Conservation (phyloP, 164 flowering plant species). For the Vitis riparia region DNA sequence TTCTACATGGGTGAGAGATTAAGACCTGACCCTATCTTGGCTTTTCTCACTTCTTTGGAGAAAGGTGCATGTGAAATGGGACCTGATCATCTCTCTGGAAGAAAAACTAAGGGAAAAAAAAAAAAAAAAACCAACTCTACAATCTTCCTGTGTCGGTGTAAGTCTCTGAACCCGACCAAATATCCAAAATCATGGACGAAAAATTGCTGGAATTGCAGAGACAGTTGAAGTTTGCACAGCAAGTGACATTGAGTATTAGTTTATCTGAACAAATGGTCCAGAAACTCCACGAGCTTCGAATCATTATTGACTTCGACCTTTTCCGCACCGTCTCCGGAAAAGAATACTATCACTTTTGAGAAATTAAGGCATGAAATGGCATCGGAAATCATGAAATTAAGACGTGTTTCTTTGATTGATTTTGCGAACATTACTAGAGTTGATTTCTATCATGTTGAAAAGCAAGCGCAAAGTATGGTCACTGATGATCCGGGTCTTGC, state of each 20-base stretch:
- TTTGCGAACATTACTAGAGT: constrained; percentile 80
- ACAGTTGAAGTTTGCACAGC: constrained; percentile 90
- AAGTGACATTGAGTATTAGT: constrained; percentile 81
- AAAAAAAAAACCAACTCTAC: too few species aligned
- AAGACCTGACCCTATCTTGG: too few species aligned
- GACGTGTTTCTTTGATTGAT: constrained; percentile 88
- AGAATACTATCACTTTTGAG: constrained; percentile 90
- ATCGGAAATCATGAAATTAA: constrained; percentile 54
- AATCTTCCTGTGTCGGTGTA: too few species aligned
- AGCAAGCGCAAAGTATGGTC: constrained; percentile 67
- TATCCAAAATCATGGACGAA: constrained; percentile 59
- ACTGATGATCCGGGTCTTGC: constrained; percentile 52
- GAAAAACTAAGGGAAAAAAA: too few species aligned
- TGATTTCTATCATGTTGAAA: constrained; percentile 91
- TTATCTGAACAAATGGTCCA: constrained; percentile 88
- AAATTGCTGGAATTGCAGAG: constrained; percentile 86
- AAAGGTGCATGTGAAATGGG: too few species aligned
- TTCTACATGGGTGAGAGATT: too few species aligned
- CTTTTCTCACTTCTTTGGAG: too few species aligned
- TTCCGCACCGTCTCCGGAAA: constrained; percentile 92
- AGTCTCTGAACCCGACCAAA: too few species aligned
- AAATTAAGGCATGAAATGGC: constrained; percentile 80
- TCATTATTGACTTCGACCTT: constrained; percentile 82
- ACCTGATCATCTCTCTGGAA: too few species aligned
- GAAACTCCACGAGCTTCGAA: constrained; percentile 82